A percentile compares a stretch with the other conserved stretches of the same genome.
Conservation (phyloP, 345 rosid species). For the Linum lewisii region DNA sequence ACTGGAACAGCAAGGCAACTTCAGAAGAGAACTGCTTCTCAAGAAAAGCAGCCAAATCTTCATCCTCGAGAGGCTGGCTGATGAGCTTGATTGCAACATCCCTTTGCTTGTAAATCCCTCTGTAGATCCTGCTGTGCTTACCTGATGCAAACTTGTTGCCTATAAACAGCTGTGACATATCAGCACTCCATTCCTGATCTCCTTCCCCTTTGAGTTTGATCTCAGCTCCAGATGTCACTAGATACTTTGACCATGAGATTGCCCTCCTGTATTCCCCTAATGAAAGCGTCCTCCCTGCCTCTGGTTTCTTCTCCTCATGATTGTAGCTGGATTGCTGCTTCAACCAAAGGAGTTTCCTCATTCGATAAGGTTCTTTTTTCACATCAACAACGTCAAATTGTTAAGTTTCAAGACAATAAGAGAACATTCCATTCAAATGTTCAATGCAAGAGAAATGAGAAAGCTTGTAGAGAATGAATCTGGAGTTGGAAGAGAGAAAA, state of each 20-base stretch:
- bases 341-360: conserved; percentile 54
- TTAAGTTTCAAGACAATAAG: conserved; percentile 12
- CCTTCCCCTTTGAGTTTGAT: conserved; percentile 66
- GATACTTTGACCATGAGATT: conserved; percentile 70
- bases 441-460: too few species aligned
- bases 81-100: conserved; percentile 71
- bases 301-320: conserved; percentile 11
- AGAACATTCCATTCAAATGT: background rate
- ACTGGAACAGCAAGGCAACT: conserved; percentile 51
- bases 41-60: conserved; percentile 42
- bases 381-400: conserved; percentile 19
- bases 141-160: conserved; percentile 69
- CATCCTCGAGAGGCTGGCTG: conserved; percentile 74
- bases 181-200: conserved; percentile 67
- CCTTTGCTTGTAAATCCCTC: conserved; percentile 59
- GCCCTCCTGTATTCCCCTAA: conserved; percentile 66
- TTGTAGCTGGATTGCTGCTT: conserved; percentile 40
- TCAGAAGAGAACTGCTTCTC: conserved; percentile 69
- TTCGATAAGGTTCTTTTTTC: conserved; percentile 11
- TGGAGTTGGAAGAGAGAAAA: conserved; percentile 15
- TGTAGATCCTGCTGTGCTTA: conserved; percentile 69
- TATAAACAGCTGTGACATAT: conserved; percentile 63
- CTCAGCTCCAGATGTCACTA: conserved; percentile 67
- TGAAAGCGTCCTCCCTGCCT: conserved; percentile 43
- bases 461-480: background rate